A percentile compares a stretch with the other conserved stretches of the same genome.
These are phyloP conservation scores for Microbotryum intermedium DNA, from an alignment of 1,284 basidiomycete species.

Conservation along the genomic window DNA sequence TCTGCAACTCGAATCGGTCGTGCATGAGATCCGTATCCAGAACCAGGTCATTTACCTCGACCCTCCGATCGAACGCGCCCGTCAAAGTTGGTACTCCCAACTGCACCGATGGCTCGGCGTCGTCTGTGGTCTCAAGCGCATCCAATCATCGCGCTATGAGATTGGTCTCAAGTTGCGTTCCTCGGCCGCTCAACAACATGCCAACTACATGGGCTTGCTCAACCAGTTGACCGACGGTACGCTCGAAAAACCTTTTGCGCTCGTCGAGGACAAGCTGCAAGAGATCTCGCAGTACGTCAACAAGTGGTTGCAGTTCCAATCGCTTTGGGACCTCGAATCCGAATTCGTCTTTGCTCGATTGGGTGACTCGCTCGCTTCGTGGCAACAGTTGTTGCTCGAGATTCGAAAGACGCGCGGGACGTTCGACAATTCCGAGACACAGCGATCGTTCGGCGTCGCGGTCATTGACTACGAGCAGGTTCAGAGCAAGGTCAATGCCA, in stretches of 20 bases:
- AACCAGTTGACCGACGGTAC: constrained; percentile 64
- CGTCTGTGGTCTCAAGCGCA: constrained; percentile 76
- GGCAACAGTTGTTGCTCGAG: constrained; percentile 88
- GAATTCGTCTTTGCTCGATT: constrained; percentile 92
- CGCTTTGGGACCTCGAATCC: constrained; percentile 93
- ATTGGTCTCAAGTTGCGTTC: constrained; percentile 79
- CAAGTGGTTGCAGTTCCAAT: constrained; percentile 99
- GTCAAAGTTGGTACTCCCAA: constrained; percentile 82
- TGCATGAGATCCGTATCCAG: constrained; percentile 93
- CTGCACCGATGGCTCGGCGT: constrained; percentile 84
- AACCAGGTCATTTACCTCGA: constrained; percentile 98
- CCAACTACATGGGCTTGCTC: constrained; percentile 46
- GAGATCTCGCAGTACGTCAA: constrained; percentile 81
- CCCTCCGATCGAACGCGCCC: constrained; percentile 89
- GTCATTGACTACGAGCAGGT: constrained; percentile 97
- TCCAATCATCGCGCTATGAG: constrained; percentile 92
- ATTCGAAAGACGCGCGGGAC: constrained; percentile 93
- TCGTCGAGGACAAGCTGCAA: constrained; percentile 81
- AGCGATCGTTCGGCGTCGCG: constrained; percentile 83
- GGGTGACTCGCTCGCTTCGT: constrained; percentile 81
- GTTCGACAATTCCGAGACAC: constrained; percentile 92
- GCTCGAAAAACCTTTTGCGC: constrained; percentile 69
- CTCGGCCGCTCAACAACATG: constrained; percentile 53
- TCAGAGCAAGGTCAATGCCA: constrained; percentile 91
- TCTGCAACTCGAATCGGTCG: constrained; percentile 67